Conservation (phyloP, 176 grass and related monocot genomes). For the Rhynchospora pubera region DNA sequence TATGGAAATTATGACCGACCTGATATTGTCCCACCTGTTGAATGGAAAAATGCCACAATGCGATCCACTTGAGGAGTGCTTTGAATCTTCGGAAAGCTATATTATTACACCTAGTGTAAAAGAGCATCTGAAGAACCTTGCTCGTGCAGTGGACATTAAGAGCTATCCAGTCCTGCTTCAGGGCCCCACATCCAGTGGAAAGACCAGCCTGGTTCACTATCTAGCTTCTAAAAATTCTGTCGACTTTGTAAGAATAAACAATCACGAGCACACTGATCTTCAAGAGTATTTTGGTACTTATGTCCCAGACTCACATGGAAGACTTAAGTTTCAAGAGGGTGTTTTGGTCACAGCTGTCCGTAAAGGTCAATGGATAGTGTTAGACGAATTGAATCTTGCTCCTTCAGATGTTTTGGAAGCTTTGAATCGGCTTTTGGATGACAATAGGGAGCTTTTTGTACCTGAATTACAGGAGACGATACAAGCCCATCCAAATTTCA, state of each 20-base stretch:
- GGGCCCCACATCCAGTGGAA: conserved; percentile 93
- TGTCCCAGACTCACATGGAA: conserved; percentile 60
- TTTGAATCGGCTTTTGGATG: conserved; percentile 93
- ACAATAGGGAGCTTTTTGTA: conserved; percentile 89
- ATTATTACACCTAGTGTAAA: conserved; percentile 68
- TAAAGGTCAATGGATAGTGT: conserved; percentile 89
- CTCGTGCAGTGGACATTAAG: conserved; percentile 84
- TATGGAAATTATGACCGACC: conserved; percentile 61
- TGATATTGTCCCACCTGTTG: conserved; percentile 49
- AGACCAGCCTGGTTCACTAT: conserved; percentile 83
- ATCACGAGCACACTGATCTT: conserved; percentile 98
- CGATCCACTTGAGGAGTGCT: conserved; percentile 49
- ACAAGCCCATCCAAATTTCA: conserved; percentile 85
- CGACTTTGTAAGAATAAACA: conserved; percentile 44
- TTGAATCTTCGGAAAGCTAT: conserved; percentile 51
- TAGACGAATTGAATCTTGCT: conserved; percentile 97
- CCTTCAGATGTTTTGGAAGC: conserved; percentile 95
- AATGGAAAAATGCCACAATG: conserved; percentile 38
- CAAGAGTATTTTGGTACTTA: conserved; percentile 97
- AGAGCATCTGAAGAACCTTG: conserved; percentile 72
- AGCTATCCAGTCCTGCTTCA: conserved; percentile 85
- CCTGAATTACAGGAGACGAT: conserved; percentile 90
- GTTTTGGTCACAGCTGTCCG: conserved; percentile 91
- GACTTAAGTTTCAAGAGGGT: conserved; percentile 85
- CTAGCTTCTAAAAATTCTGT: conserved; percentile 38